A percentile compares a stretch with the other conserved stretches of the same genome.
These are phyloP conservation scores for Nakaseomyces sp. DNA, from an alignment of 1,139 yeast genomes.

Conservation along the genomic window DNA sequence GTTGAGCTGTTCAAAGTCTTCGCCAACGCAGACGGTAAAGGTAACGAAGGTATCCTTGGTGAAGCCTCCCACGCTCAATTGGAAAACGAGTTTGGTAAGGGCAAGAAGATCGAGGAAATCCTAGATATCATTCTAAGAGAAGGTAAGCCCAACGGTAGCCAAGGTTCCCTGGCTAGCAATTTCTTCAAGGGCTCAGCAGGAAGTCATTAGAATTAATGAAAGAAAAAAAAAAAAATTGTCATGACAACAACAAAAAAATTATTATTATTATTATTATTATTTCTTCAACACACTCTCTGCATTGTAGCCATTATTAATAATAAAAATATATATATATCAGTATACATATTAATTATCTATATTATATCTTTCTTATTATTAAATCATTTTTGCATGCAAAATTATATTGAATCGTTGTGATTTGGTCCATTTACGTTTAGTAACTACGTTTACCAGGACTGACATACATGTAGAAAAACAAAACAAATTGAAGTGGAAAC, in stretches of 20 bases:
- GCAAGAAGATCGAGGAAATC: slow-evolving; percentile 38
- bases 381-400: too few relatives aligned
- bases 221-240: neutral
- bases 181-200: neutral
- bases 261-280: too few relatives aligned
- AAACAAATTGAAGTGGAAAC: too few relatives aligned
- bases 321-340: too few relatives aligned
- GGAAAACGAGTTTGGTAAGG: slow-evolving; percentile 56
- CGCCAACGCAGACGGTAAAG: slow-evolving; percentile 49
- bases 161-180: neutral
- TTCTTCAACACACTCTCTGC: too few relatives aligned
- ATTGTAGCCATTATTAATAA: too few relatives aligned
- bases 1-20: slow-evolving; percentile 60
- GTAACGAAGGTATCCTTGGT: slow-evolving; percentile 62
- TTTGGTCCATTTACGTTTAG: too few relatives aligned
- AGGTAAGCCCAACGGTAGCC: slow-evolving; percentile 35
- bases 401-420: too few relatives aligned
- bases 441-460: too few relatives aligned
- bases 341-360: too few relatives aligned
- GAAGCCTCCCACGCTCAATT: slow-evolving; percentile 64
- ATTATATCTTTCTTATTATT: too few relatives aligned
- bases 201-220: neutral
- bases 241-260: neutral
- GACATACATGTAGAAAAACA: too few relatives aligned
- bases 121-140: slow-evolving; percentile 46